Base-by-base conservation (phyloP, 306 rosid species). In the Quercus variabilis region DNA sequence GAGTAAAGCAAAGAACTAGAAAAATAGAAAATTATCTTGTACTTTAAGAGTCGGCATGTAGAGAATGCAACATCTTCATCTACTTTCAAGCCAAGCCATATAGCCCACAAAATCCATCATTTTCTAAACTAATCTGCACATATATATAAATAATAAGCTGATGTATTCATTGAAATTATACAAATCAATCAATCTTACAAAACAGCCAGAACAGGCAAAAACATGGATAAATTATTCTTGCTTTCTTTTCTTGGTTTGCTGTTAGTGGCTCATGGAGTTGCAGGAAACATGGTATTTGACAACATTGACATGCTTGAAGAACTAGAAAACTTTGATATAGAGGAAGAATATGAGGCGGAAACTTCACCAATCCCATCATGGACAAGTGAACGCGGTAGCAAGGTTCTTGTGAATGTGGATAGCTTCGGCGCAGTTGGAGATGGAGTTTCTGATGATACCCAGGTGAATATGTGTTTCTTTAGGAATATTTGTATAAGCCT, bases 11-110 rank as follows among this genome's bases (percentile, higher is more conserved):
- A 91, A 82, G 87, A 68, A 78, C 85, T 86, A 69, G 72, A 23
- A 20, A 8, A 78, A 89, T 81, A 84, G 54, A 68, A 10, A 9
- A 69, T 74, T 93, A 82, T 87, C 94, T 96, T 96, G 91, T 74
- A 88, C 99, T 96, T 93, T 83, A 96, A 93, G 98, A 81, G 88
- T 91, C 80, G 96, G 91, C 90, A 86, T 96, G 88, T 79, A 75
- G 90, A 88, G 90, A 90, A 84, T 91, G 85, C 78, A 80, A 88
- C 87, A 89, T 86, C 90, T 90, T 90, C 92, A 91, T 91, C 87
- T 92, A 85, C 99, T 96, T 96, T 75, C 94, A 96, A 93, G 99
- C 90, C 91, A 96, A 96, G 99, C 97, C 98, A 93, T 84, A 88
- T 84, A 80, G 17, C 85, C 84, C 81, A 82, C 80, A 92, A 86